Evolutionary conservation across 164 flowering plant genomes (phyloP), one percentile per base, ranked within the genome.

Genomic region (Vitis amurensis): DNA sequence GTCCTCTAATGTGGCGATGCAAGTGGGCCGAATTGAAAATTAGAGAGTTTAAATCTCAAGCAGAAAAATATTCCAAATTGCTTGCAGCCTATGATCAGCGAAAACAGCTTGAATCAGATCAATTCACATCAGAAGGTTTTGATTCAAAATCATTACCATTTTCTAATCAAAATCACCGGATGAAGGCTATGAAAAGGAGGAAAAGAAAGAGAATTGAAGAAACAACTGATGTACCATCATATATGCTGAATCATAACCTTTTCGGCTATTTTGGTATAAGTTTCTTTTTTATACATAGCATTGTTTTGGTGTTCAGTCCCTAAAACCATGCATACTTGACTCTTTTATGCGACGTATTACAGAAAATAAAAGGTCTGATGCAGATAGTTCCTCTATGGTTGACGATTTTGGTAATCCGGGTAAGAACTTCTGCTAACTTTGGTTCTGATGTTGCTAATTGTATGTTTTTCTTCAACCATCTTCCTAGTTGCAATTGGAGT

Each of bases 1-100:
- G 78, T 8, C 97, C 97, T 68, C 70, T 91, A 15, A 89, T 86
- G 91, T 94, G 98, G 98, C 77, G 85, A n/a, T 84, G 84, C 80
- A 84, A 82, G 66, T 95, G 98, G 98, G 71, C 90, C 62, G 99
- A 95, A 75, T 70, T 95, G 60, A 85, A 76, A 81, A 84, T 91
- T 16, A 90, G 85, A 73, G 89, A 90, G 67, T 64, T 93, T 56
- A 87, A 87, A 67, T 79, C 83, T 7, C 96, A 88, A 67, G 85
- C 88, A 68, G 68, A 68, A 70, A 87, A 82, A 73, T 95, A 90
- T 77, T 67, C 79, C 50, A 77, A 76, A 59, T 74, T 80, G 68
- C 83, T 91, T 77, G 81, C 72, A 58, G 79, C 75, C 69, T 74
- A 63, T 66, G 79, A 83, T 30, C 74, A 75, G 62, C 65, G 56